Evolutionary conservation across 495 filamentous ascomycete species (phyloP), one percentile per base, ranked within the genome.

Genomic region (Neurospora sp.): DNA sequence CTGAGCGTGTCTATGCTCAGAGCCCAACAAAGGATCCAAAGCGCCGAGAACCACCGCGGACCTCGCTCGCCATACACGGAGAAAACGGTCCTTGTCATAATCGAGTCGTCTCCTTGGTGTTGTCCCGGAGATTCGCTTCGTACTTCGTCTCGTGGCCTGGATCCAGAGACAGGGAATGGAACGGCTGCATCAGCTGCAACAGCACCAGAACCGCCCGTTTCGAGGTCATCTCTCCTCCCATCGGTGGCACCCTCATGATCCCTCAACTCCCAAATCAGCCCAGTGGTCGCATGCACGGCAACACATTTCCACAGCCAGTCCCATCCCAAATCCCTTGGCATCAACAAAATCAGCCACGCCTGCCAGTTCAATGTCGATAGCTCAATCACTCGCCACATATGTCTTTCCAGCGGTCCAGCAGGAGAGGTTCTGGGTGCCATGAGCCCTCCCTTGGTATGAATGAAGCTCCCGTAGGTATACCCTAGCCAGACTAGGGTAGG

Each of bases 1-100:
- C 0, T 3, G 15, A 0, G 0, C 17, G 19, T 4, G 2, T 54
- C n/a, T 9, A 9, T 0, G 2, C 0, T 24, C 9, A 54, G 8
- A 54, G 21, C n/a, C 21, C 45, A 54, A 8, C 9, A 13, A 48
- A 54, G 9, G 21, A 54, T 54, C n/a, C 9, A 54, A 24, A 54
- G n/a, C 4, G 45, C 45, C 21, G 45, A 54, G 45, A 54, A 54
- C 21, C 45, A 54, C 21, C 4, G 45, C 2, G 45, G 45, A n/a
- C 45, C 45, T 24, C 45, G 45, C 45, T 54, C 45, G 45, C 43
- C 9, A 19, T 48, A 48, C n/a, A 48, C 43, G 9, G n/a, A 24
- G n/a, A 48, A 48, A 8, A 21, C n/a, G 19, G 43, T 48, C n/a
- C n/a, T 21, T 21, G 19, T 48, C 3, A 21, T 21, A 11, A 8